Evolutionary conservation across 1,284 basidiomycete species (phyloP).

Genomic region (Ustilago crameri): DNA sequence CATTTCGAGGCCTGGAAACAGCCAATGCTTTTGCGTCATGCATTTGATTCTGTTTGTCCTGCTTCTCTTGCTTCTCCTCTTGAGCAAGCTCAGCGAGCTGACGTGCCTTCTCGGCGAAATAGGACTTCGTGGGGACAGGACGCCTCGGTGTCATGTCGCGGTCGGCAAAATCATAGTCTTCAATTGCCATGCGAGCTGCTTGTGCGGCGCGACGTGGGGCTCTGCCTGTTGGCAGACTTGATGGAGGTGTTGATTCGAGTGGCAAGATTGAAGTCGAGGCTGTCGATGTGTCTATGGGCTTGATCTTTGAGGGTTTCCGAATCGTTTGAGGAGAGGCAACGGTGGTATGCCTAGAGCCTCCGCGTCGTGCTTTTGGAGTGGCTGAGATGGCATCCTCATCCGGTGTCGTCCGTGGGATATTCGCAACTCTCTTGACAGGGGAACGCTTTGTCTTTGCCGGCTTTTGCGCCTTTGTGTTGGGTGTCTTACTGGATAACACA

Average conservation of each 20-base stretch:
- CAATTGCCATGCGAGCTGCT: conserved; percentile 36
- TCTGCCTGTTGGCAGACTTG: conserved; percentile 11
- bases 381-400: background rate
- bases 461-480: background rate
- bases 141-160: conserved; percentile 45
- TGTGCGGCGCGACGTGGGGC: conserved; percentile 39
- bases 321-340: conserved; percentile 12
- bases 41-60: background rate
- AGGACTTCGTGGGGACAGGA: conserved; percentile 42
- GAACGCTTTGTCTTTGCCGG: background rate
- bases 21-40: background rate
- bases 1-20: background rate
- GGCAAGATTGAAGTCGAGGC: background rate
- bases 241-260: conserved; percentile 26
- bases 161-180: conserved; percentile 47
- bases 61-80: conserved; percentile 9
- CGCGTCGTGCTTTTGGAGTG: conserved; percentile 15
- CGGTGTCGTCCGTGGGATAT: background rate
- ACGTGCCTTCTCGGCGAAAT: conserved; percentile 36
- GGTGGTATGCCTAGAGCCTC: background rate
- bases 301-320: background rate
- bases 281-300: background rate
- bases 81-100: conserved; percentile 29
- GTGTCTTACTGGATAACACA: conserved; percentile 3
- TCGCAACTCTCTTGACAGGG: background rate